Evolutionary conservation across 495 filamentous ascomycete species (phyloP).

Genomic region (Aspergillus diversus): DNA sequence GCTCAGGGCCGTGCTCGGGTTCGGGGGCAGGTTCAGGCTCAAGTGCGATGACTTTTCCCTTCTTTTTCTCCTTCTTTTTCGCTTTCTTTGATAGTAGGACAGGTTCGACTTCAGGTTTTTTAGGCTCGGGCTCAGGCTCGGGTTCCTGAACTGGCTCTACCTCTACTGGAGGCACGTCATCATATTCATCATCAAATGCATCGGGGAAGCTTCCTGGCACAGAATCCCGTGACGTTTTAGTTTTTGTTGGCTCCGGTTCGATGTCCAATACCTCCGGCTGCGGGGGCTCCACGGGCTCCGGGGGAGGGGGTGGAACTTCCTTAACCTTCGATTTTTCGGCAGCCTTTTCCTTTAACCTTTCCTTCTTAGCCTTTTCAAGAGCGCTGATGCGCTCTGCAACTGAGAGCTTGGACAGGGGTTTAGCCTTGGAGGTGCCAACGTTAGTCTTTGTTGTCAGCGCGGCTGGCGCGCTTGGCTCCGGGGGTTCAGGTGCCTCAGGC

Average conservation of each 20-base stretch:
- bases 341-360: slow-evolving; percentile 43
- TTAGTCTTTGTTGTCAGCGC: slow-evolving; percentile 34
- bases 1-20: slow-evolving; percentile 9
- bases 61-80: slow-evolving; percentile 31
- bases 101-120: slow-evolving; percentile 12
- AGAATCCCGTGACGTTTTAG: slow-evolving; percentile 36
- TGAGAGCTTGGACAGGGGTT: slow-evolving; percentile 45
- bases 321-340: slow-evolving; percentile 33
- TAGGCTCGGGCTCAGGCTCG: slow-evolving; percentile 16
- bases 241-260: slow-evolving; percentile 28
- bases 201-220: slow-evolving; percentile 50
- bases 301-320: slow-evolving; percentile 22
- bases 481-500: slow-evolving; percentile 36
- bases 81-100: slow-evolving; percentile 22
- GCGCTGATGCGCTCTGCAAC: slow-evolving; percentile 53
- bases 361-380: slow-evolving; percentile 48
- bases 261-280: slow-evolving; percentile 23
- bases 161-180: slow-evolving; percentile 23
- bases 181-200: slow-evolving; percentile 30
- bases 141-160: slow-evolving; percentile 22
- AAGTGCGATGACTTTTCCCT: slow-evolving; percentile 30
- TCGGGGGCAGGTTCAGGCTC: slow-evolving; percentile 15
- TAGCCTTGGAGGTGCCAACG: slow-evolving; percentile 43
- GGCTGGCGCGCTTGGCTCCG: slow-evolving; percentile 40
- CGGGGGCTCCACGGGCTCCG: slow-evolving; percentile 24